Conservation (phyloP, 257 asterid genomes). For the Solanum tacnaense region DNA sequence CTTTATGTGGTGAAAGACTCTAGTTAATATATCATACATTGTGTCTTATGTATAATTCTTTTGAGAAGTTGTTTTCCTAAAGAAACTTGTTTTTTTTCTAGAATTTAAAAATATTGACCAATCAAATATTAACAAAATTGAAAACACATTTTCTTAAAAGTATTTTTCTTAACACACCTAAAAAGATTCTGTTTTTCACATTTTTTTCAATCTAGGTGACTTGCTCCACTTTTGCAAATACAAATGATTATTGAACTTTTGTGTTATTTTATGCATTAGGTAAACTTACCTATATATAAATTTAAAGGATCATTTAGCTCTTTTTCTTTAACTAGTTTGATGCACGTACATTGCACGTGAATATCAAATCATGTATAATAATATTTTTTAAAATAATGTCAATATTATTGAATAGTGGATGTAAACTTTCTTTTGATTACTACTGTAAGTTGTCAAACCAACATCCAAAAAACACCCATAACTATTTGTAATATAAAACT, state of each 20-base stretch:
- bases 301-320: background rate
- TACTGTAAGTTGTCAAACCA: background rate
- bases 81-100: no score
- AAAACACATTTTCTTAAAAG: background rate
- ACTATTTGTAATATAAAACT: no score
- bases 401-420: background rate
- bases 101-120: no score
- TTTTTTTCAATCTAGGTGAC: no score
- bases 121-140: no score
- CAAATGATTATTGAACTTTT: background rate
- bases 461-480: background rate
- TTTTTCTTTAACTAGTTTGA: no score
- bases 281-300: background rate
- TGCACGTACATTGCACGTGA: no score
- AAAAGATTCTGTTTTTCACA: no score
- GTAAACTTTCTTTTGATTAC: background rate
- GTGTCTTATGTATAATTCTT: background rate
- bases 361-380: background rate
- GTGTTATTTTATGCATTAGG: background rate
- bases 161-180: background rate
- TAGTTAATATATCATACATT: background rate
- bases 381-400: no score
- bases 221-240: no score
- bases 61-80: background rate
- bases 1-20: background rate